A percentile compares a stretch with the other conserved stretches of the same genome.
Evolutionary conservation across 805 yeast genomes (phyloP).

Genomic region (Candida peoriensis): DNA sequence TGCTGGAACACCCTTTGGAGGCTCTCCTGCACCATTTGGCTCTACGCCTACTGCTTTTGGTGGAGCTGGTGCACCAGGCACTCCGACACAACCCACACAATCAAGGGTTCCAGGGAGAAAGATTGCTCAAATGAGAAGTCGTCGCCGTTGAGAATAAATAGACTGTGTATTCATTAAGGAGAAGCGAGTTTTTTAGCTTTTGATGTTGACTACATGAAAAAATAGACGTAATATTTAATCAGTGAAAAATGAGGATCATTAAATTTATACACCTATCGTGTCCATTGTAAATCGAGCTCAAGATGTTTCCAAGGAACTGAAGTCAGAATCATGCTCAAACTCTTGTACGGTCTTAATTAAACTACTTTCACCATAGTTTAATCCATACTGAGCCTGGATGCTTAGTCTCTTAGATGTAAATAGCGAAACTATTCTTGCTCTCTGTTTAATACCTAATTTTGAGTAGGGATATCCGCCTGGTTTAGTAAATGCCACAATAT

Average conservation of each 20-base stretch:
- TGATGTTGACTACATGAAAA: no score
- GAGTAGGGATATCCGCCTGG: constrained; percentile 62
- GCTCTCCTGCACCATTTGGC: constrained; percentile 2
- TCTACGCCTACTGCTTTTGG: constrained; percentile 4
- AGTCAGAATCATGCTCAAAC: constrained; percentile 15
- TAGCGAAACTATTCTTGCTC: constrained; percentile 56
- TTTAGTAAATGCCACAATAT: constrained; percentile 75
- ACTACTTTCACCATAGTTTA: constrained; percentile 64
- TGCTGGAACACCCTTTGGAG: constrained; percentile 2
- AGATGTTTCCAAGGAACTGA: background rate
- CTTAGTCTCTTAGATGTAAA: constrained; percentile 49
- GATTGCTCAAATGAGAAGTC: constrained; percentile 23
- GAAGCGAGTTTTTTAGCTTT: constrained; percentile 53
- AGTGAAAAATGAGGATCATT: no score
- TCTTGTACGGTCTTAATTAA: constrained; percentile 55
- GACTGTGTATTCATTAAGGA: background rate
- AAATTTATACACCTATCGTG: no score
- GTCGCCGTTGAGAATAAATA: constrained; percentile 19
- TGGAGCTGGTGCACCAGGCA: constrained; percentile 12
- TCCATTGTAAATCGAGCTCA: no score
- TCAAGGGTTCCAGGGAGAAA: constrained; percentile 21
- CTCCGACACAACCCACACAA: constrained; percentile 13
- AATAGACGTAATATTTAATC: no score
- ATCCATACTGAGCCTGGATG: constrained; percentile 41
- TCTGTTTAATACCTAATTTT: constrained; percentile 68